Evolutionary conservation across 306 rosid species (phyloP), one percentile per base, ranked within the genome.

Genomic region (Vachellia pachyceras): DNA sequence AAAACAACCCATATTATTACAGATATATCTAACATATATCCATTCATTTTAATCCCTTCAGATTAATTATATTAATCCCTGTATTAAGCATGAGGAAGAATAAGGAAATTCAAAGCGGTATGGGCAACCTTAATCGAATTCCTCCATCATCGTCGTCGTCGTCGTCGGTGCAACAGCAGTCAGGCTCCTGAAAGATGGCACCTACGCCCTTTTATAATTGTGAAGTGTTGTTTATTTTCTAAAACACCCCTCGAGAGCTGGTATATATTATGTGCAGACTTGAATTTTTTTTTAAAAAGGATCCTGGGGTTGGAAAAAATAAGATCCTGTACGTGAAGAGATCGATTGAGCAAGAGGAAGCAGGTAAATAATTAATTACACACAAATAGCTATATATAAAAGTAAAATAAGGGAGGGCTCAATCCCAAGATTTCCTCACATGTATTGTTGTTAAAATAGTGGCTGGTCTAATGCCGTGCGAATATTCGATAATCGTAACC

Each of bases 401-500:
- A n/a, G 29, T 10, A 23, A 35, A 58, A 5, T 4, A 17, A 72
- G 33, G 75, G 40, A 50, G 77, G 61, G 80, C 40, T 69, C 87
- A 77, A 89, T 89, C 86, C 89, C 82, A 13, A 86, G 77, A 82
- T 84, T 81, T 78, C 58, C 78, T 82, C 93, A 90, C 91, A 80
- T 82, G 23, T 23, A 13, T 39, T 6, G 71, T 36, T 75, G 77
- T 4, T 55, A 81, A 49, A 82, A 84, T 67, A 73, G 41, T 41
- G 68, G 29, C 39, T 13, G 54, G 80, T 77, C 77, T 67, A 70
- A 83, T 81, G 88, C 93, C 95, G 88, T 88, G 96, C 87, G 85
- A 89, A 91, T 91, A 91, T 85, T 91, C 93, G 88, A 76, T 66
- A 85, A 82, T 82, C 86, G 87, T 61, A 85, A n/a, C 77, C 33